These are phyloP conservation scores for Colletotrichum sp. DNA, from an alignment of 2,329 filamentous ascomycete species.

Conservation along the genomic window DNA sequence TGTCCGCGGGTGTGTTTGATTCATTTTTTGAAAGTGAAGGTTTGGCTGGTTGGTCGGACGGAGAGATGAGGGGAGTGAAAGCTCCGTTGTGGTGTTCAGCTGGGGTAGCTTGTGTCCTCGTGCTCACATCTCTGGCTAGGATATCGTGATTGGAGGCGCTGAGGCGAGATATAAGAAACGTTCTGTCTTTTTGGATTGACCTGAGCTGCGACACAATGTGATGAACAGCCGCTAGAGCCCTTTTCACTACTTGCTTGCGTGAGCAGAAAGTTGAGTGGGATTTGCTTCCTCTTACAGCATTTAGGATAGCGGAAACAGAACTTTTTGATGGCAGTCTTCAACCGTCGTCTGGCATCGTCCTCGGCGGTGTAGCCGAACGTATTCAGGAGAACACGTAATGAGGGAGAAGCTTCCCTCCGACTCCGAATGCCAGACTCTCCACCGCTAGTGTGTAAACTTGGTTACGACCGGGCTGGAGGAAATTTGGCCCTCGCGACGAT, in stretches of 20 bases:
- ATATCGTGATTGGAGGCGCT: accelerated
- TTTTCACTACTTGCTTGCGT: too few species aligned
- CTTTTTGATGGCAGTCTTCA: not conserved
- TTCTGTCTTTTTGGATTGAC: too few species aligned
- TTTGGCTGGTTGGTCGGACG: not conserved
- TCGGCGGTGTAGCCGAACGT: accelerated
- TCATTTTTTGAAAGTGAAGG: accelerated
- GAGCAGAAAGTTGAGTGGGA: too few species aligned
- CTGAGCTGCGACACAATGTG: too few species aligned
- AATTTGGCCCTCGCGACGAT: too few species aligned
- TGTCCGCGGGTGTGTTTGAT: not conserved
- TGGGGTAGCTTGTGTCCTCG: accelerated
- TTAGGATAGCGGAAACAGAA: accelerated
- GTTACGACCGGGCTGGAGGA: too few species aligned
- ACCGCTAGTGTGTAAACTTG: too few species aligned
- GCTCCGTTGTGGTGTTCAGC: not conserved
- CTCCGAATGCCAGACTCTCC: too few species aligned
- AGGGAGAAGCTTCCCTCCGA: too few species aligned
- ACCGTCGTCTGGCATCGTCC: not conserved
- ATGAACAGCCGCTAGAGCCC: too few species aligned
- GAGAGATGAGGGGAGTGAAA: too few species aligned
- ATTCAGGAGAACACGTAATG: not conserved
- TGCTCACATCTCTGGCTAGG: accelerated
- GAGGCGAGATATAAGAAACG: not conserved
- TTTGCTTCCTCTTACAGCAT: too few species aligned